phyloP scores from a whole-genome alignment of 2,329 filamentous ascomycete genomes.

The Fusarium hostae region DNA sequence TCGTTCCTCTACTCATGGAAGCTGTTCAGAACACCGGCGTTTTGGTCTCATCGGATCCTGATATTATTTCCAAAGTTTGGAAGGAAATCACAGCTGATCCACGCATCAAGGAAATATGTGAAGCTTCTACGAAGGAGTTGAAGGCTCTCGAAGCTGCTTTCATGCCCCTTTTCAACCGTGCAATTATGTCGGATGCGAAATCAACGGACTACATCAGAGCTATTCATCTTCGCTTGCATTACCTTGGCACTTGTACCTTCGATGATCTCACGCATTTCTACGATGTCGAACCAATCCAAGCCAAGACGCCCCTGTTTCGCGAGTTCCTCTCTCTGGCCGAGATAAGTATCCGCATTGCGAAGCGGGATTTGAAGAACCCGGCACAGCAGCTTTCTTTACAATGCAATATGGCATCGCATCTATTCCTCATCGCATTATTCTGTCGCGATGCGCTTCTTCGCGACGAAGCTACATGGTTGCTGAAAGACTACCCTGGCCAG shows the following conservation, averaged over 20 bases:
- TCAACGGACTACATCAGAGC: constrained; percentile 47
- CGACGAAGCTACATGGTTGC: constrained; percentile 46
- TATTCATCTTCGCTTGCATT: constrained; percentile 49
- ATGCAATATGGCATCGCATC: constrained; percentile 40
- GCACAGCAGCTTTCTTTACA: constrained; percentile 44
- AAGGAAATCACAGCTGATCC: constrained; percentile 5
- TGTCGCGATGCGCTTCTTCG: constrained; percentile 49
- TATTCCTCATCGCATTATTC: constrained; percentile 42
- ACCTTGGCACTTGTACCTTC: constrained; percentile 44
- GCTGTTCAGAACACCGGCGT: constrained; percentile 5
- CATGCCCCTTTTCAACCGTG: constrained; percentile 48
- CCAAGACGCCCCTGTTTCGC: constrained; percentile 45
- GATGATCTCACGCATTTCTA: constrained; percentile 44
- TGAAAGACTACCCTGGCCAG: constrained; percentile 50
- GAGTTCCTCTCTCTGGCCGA: constrained; percentile 50
- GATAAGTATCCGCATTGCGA: constrained; percentile 35
- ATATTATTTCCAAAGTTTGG: constrained; percentile 15
- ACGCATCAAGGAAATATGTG: constrained; percentile 24
- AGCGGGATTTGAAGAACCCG: constrained; percentile 21
- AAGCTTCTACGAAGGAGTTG: constrained; percentile 4
- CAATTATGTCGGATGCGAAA: constrained; percentile 42
- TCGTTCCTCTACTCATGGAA: constrained; percentile 29
- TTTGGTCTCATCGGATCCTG: constrained; percentile 1
- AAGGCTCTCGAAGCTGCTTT: constrained; percentile 46
- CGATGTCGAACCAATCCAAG: constrained; percentile 28